Evolutionary conservation across 2,329 filamentous ascomycete genomes (phyloP).

Genomic region (Pseudogymnoascus sp.): DNA sequence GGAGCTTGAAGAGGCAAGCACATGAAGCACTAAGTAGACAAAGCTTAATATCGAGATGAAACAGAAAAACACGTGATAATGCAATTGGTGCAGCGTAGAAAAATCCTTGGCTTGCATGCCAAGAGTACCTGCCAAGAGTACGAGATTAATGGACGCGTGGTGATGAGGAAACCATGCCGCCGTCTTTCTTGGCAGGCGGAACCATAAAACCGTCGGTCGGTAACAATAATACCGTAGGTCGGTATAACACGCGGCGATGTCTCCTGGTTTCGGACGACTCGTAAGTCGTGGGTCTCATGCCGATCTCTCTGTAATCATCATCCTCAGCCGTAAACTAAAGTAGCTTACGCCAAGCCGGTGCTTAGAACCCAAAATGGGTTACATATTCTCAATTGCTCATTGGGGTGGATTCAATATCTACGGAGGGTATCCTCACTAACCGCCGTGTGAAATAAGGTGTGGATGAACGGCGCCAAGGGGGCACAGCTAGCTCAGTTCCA

Average conservation of each 20-base stretch:
- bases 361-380: neutral
- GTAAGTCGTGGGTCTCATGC: neutral
- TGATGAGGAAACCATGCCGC: neutral
- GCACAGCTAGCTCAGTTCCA: neutral
- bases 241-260: neutral
- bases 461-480: neutral
- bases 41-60: neutral
- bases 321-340: neutral
- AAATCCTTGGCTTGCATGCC: too few species aligned
- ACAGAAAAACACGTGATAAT: neutral
- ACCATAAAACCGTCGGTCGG: too few species aligned
- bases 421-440: neutral
- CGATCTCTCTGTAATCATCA: neutral
- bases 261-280: neutral
- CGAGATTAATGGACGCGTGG: neutral
- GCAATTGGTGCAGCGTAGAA: too few species aligned
- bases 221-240: too few species aligned
- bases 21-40: neutral
- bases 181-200: neutral
- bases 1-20: neutral
- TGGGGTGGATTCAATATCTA: neutral
- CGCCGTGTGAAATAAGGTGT: neutral
- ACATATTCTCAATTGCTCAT: neutral
- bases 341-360: neutral
- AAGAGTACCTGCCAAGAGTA: too few species aligned